Base-by-base conservation (phyloP, 768 basidiomycete species). In the Tubosaeta sp. region DNA sequence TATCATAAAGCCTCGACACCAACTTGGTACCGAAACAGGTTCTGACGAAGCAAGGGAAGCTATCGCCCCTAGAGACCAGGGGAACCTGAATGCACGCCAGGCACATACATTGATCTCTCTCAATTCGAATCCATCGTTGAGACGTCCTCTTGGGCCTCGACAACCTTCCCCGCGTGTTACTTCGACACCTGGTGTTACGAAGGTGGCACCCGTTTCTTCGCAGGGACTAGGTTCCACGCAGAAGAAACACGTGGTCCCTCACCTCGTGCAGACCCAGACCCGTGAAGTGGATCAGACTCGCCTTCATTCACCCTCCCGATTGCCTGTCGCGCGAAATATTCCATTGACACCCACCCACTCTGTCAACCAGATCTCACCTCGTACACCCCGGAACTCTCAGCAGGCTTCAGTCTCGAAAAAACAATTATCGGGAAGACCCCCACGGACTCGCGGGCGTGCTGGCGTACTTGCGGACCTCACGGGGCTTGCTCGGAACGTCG, bases 401-500 rank as follows among this genome's bases (percentile, higher is more conserved):
- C 62, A 45, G 3, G 34, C 34, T 12, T 46, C 52, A 1, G 41
- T 14, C 13, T 50, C 58, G 34, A n/a, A n/a, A n/a, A 63, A 63
- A 45, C 64, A 64, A 37, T 27, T 67, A 19, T 62, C 66, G 2
- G 68, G 66, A 25, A 70, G 53, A 34, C 68, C 66, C 5, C 49
- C 68, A 19, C 58, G 66, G 10, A 25, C 45, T 0, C 67, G 67
- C 43, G 56, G 63, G 16, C 67, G 61, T 11, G 65, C 50, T 17
- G 67, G 69, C 16, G 72, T 69, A 22, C 62, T 79, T 9, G 68
- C 62, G 10, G 76, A 79, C 49, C 58, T 77, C 26, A 77, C 75
- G 6, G 67, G 68, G 6, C 60, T 71, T 19, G 60, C 66, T 52
- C 65, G 64, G 42, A 70, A 71, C 27, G 66, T 66, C 45, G 68